These are phyloP conservation scores for Colletotrichum sp. DNA, from an alignment of 2,329 filamentous ascomycete species.

Conservation along the genomic window DNA sequence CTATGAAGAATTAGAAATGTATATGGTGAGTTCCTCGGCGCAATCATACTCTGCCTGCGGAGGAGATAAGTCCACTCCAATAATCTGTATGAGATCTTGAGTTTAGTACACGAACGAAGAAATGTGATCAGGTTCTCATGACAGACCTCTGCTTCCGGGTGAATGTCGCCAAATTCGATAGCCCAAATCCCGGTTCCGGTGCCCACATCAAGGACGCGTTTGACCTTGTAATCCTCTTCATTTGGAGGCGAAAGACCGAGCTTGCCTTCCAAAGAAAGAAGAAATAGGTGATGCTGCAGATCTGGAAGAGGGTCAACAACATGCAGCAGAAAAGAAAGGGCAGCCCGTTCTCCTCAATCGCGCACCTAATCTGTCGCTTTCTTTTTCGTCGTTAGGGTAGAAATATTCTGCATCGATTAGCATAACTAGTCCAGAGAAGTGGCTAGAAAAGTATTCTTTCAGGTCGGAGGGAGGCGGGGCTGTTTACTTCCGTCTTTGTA, in stretches of 20 bases:
- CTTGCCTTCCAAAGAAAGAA: not conserved
- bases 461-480: too few relatives aligned
- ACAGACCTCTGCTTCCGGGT: not conserved
- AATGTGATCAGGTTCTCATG: rapidly evolving
- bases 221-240: not conserved
- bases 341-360: rapidly evolving
- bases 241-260: not conserved
- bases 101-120: rapidly evolving
- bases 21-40: rapidly evolving
- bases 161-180: not conserved
- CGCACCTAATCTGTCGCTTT: not conserved
- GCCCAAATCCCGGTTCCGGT: not conserved
- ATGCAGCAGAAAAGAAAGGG: not conserved
- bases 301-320: not conserved
- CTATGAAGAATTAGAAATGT: not conserved
- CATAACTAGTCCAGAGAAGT: not conserved
- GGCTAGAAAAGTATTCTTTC: too few relatives aligned
- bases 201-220: not conserved
- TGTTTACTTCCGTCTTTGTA: not conserved
- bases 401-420: not conserved
- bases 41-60: not conserved
- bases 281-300: not conserved
- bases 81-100: not conserved
- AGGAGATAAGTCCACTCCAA: not conserved
- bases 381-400: not conserved